Conservation (phyloP, 2,329 filamentous ascomycete genomes). For the Hypoxylon sp. region DNA sequence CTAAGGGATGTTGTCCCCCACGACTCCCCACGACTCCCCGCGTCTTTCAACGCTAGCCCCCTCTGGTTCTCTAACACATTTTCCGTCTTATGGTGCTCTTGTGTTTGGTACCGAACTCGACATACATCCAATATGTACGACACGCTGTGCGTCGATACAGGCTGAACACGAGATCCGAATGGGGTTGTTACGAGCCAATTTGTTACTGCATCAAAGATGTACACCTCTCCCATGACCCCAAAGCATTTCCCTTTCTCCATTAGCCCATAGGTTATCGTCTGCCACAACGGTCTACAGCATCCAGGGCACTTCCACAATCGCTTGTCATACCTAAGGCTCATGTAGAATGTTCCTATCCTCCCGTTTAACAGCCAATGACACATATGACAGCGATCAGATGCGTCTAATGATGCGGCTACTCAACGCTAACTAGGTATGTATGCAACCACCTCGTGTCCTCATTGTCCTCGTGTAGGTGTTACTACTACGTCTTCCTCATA, state of each 20-base stretch:
- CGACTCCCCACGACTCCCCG: slow-evolving; percentile 31
- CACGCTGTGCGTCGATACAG: slow-evolving; percentile 36
- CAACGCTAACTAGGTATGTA: slow-evolving; percentile 37
- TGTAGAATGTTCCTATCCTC: slow-evolving; percentile 46
- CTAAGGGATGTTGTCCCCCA: slow-evolving; percentile 17
- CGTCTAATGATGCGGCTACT: slow-evolving; percentile 43
- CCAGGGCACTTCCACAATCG: slow-evolving; percentile 35
- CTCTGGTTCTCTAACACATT: slow-evolving; percentile 11
- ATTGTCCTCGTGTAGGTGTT: slow-evolving; percentile 37
- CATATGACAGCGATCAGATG: slow-evolving; percentile 42
- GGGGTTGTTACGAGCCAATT: slow-evolving; percentile 22
- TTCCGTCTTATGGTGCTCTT: slow-evolving; percentile 8
- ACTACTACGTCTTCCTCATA: slow-evolving; percentile 29
- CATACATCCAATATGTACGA: slow-evolving; percentile 20
- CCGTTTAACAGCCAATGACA: slow-evolving; percentile 43
- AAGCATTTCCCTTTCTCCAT: slow-evolving; percentile 6
- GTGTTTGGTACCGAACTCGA: slow-evolving; percentile 15
- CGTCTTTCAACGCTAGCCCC: slow-evolving; percentile 4
- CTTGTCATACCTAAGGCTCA: slow-evolving; percentile 38
- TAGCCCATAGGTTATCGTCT: slow-evolving; percentile 32
- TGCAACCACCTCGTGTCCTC: slow-evolving; percentile 45
- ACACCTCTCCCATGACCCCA: slow-evolving; percentile 16
- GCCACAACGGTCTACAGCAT: slow-evolving; percentile 41
- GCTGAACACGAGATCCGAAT: slow-evolving; percentile 43
- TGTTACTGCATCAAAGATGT: slow-evolving; percentile 28